These are phyloP conservation scores for Alternaria hordeiaustralica DNA, from an alignment of 2,329 filamentous ascomycete species.

Conservation along the genomic window DNA sequence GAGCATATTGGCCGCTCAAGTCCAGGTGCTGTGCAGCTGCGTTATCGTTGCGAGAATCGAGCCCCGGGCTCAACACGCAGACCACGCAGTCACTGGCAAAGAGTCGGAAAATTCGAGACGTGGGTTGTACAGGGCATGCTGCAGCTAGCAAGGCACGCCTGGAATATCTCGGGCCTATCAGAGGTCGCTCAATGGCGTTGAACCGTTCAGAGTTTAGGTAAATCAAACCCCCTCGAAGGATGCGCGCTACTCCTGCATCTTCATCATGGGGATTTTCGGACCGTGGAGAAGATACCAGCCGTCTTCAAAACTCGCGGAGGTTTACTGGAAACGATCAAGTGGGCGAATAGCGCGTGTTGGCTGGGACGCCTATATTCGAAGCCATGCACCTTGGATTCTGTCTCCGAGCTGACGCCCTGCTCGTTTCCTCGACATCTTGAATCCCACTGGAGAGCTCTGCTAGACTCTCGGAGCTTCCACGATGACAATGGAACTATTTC, in stretches of 20 bases:
- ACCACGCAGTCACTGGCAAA: neutral
- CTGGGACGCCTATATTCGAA: neutral
- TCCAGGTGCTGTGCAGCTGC: neutral
- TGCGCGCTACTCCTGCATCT: neutral
- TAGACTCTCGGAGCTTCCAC: neutral
- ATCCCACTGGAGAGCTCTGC: neutral
- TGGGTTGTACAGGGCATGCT: neutral
- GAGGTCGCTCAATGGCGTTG: neutral
- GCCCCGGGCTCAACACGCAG: neutral
- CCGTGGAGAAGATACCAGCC: neutral
- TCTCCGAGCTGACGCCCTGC: neutral
- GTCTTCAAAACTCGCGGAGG: neutral
- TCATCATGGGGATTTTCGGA: neutral
- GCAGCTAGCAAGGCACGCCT: neutral
- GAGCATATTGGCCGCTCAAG: neutral
- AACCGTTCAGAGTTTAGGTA: neutral
- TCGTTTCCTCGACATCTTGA: neutral
- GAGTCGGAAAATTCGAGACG: neutral
- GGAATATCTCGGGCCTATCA: too few relatives aligned
- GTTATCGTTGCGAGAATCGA: neutral
- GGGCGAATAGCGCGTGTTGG: neutral
- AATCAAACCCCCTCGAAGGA: neutral
- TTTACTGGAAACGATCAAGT: neutral
- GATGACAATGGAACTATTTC: slow-evolving; percentile 1
- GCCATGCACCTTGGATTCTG: neutral